These are phyloP conservation scores for Auriscalpium microsporum DNA, from an alignment of 768 basidiomycete genomes.

Conservation along the genomic window DNA sequence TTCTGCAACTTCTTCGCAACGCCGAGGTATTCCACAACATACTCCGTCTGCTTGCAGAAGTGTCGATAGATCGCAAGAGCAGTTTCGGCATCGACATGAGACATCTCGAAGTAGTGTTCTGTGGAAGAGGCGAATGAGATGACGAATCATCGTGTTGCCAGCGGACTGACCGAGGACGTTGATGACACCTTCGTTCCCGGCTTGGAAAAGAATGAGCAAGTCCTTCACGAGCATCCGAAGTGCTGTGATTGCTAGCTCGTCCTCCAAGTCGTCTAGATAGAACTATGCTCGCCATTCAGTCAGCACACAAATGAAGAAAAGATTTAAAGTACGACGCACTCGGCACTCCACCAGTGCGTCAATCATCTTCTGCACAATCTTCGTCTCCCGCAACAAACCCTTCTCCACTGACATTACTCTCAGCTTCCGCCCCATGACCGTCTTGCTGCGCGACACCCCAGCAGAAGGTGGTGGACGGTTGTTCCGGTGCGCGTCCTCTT, in stretches of 20 bases:
- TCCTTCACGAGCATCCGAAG: slow-evolving; percentile 94
- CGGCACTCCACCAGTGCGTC: slow-evolving; percentile 82
- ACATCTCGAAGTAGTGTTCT: slow-evolving; percentile 99
- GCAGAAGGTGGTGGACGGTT: not conserved
- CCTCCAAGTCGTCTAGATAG: slow-evolving; percentile 88
- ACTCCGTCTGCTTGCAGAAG: slow-evolving; percentile 91
- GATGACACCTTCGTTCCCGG: slow-evolving; percentile 90
- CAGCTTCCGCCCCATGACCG: slow-evolving; percentile 74
- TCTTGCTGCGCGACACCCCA: slow-evolving; percentile 50
- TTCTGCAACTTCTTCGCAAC: slow-evolving; percentile 92
- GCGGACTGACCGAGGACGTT: slow-evolving; percentile 60
- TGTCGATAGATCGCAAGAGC: slow-evolving; percentile 84
- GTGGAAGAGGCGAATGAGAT: slow-evolving; percentile 11
- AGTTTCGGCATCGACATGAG: slow-evolving; percentile 79
- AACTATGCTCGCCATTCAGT: slow-evolving; percentile 43
- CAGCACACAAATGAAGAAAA: not conserved
- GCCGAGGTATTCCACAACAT: slow-evolving; percentile 85
- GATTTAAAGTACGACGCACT: slow-evolving; percentile 39
- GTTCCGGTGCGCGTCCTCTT: slow-evolving; percentile 36
- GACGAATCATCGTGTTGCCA: slow-evolving; percentile 13
- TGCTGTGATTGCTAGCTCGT: slow-evolving; percentile 83
- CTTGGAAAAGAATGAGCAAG: slow-evolving; percentile 89
- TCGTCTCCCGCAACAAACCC: slow-evolving; percentile 87
- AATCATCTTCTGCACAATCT: slow-evolving; percentile 83
- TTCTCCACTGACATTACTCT: slow-evolving; percentile 93